phyloP scores from a whole-genome alignment of 2,329 filamentous ascomycete species.

The Penicillium sp. region DNA sequence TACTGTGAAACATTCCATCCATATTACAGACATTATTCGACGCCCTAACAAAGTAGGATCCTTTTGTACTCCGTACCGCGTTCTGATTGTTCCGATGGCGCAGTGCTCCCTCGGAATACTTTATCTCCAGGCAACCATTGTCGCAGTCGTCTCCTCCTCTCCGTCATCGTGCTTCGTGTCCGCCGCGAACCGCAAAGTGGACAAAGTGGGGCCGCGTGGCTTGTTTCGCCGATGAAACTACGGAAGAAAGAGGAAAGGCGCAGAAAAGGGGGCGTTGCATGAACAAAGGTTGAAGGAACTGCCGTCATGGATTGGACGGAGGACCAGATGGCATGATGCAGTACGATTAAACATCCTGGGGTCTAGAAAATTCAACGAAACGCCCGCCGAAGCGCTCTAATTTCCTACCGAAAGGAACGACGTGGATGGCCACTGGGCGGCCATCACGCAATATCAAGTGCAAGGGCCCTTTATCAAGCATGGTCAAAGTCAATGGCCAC shows the following conservation, averaged over 20 bases:
- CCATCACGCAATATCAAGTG: neutral
- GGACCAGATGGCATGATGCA: neutral
- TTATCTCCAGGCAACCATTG: neutral
- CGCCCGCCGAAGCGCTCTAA: neutral
- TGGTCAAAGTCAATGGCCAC: conserved; percentile 27
- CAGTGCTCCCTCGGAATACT: neutral
- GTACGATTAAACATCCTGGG: neutral
- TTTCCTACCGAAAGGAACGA: neutral
- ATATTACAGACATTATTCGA: too few species aligned
- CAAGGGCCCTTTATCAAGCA: neutral
- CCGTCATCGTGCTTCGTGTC: neutral
- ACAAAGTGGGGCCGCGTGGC: neutral
- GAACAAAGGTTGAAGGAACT: neutral
- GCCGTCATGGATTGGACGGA: neutral
- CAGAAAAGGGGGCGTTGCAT: neutral
- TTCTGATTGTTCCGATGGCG: too few species aligned
- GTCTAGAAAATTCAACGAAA: neutral
- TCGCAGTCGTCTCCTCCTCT: neutral
- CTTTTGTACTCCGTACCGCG: too few species aligned
- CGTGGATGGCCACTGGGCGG: neutral
- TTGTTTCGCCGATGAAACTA: conserved; percentile 4
- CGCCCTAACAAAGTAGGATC: too few species aligned
- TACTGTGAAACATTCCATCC: neutral
- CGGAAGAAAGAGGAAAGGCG: neutral
- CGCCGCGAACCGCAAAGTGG: neutral